These are phyloP conservation scores for Zalaria obscura DNA, from an alignment of 2,329 filamentous ascomycete genomes.

Conservation along the genomic window DNA sequence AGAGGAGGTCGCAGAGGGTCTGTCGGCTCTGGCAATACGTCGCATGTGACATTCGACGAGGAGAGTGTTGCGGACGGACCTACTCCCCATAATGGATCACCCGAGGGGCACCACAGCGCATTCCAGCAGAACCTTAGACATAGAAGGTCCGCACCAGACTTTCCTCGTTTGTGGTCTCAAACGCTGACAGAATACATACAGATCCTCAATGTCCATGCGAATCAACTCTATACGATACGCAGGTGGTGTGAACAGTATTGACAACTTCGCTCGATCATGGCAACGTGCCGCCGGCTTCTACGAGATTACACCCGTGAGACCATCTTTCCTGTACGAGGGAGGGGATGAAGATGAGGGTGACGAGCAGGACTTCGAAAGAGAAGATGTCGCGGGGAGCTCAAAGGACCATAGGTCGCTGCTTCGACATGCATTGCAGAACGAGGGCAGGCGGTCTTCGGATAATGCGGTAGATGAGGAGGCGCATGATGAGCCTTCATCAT, in stretches of 20 bases:
- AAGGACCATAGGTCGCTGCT: constrained; percentile 27
- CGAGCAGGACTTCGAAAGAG: constrained; percentile 11
- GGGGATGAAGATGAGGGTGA: constrained; percentile 40
- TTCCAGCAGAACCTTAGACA: constrained; percentile 13
- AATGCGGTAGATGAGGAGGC: constrained; percentile 21
- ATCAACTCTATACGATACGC: constrained; percentile 47
- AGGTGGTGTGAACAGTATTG: constrained; percentile 84
- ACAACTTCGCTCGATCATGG: constrained; percentile 87
- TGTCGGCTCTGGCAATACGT: constrained; percentile 19
- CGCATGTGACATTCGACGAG: constrained; percentile 14
- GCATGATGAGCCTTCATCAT: constrained; percentile 9
- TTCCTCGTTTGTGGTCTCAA: constrained; percentile 6
- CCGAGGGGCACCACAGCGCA: not conserved
- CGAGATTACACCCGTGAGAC: constrained; percentile 70
- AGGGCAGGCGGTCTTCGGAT: constrained; percentile 22
- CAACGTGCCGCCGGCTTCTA: constrained; percentile 78
- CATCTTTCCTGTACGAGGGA: constrained; percentile 44
- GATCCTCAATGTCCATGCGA: constrained; percentile 36
- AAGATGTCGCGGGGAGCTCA: constrained; percentile 15
- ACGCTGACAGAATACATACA: constrained; percentile 1
- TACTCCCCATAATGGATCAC: constrained; percentile 2
- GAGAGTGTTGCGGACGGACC: constrained; percentile 2
- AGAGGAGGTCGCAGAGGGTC: constrained; percentile 25
- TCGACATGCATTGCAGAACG: constrained; percentile 23
- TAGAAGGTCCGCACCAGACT: constrained; percentile 13